These are phyloP conservation scores for Populus trichocarpa DNA, from an alignment of 441 rosid species.

Conservation along the genomic window DNA sequence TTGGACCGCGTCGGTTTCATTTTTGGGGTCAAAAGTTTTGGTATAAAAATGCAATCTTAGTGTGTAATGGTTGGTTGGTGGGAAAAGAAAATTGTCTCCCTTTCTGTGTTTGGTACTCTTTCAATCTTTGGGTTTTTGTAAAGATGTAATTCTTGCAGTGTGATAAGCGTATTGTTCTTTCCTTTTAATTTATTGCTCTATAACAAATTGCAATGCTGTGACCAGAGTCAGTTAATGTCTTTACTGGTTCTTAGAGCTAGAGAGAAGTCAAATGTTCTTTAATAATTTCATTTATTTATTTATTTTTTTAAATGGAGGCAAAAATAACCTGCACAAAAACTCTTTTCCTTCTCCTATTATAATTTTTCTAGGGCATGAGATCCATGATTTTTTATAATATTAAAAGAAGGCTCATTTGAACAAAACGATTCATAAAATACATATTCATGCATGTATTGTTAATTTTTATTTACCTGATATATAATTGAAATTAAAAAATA, in stretches of 20 bases:
- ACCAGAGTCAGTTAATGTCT: not conserved
- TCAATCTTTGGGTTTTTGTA: no score
- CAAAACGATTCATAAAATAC: no score
- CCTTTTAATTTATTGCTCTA: not conserved
- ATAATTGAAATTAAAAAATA: no score
- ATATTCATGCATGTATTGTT: no score
- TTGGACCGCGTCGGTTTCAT: slow-evolving; percentile 28
- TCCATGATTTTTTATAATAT: not conserved
- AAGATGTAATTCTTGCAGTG: not conserved
- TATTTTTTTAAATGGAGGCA: not conserved
- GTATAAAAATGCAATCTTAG: slow-evolving; percentile 24
- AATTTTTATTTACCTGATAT: no score
- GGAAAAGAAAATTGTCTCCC: not conserved
- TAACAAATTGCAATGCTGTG: not conserved
- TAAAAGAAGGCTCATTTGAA: no score
- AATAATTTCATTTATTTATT: no score
- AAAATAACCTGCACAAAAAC: not conserved
- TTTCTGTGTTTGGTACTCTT: not conserved
- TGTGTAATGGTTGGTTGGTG: slow-evolving; percentile 16
- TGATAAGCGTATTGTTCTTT: not conserved
- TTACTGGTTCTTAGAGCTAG: not conserved
- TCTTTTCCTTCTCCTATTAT: not conserved
- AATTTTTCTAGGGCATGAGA: not conserved
- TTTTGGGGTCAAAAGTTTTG: slow-evolving; percentile 30
- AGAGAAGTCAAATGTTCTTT: not conserved